A percentile compares a stretch with the other conserved stretches of the same genome.
Evolutionary conservation across 2,329 filamentous ascomycete genomes (phyloP).

Genomic region (Aspergillus ruber): DNA sequence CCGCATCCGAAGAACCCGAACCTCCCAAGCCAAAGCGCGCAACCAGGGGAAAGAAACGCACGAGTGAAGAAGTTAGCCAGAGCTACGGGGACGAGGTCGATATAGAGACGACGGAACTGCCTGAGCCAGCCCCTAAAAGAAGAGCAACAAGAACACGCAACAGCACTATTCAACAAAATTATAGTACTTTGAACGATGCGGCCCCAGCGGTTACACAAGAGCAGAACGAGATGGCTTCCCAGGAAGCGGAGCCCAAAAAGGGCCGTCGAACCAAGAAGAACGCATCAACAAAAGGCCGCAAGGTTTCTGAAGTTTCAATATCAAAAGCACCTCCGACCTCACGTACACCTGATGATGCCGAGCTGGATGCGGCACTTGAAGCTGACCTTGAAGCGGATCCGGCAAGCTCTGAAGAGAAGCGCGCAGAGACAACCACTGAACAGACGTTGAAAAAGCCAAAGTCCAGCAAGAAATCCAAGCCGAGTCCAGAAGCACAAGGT

Average conservation of each 20-base stretch:
- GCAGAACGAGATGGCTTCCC: conserved; percentile 13
- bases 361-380: conserved; percentile 60
- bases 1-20: conserved; percentile 22
- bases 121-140: conserved; percentile 51
- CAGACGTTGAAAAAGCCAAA: conserved; percentile 23
- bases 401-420: conserved; percentile 44
- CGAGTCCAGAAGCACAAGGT: conserved; percentile 5
- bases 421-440: conserved; percentile 8
- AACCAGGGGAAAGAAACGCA: conserved; percentile 54
- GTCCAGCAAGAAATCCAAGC: conserved; percentile 24
- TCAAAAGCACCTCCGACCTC: conserved; percentile 44
- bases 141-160: conserved; percentile 48
- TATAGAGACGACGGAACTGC: conserved; percentile 14
- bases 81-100: conserved; percentile 15
- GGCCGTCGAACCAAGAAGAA: conserved; percentile 36
- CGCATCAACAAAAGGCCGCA: conserved; percentile 40
- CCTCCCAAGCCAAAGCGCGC: conserved; percentile 30
- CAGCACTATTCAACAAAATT: conserved; percentile 41
- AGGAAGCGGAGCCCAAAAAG: conserved; percentile 39
- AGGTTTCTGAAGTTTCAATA: conserved; percentile 44
- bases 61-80: conserved; percentile 50
- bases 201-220: conserved; percentile 25
- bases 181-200: conserved; percentile 29
- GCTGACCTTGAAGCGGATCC: conserved; percentile 56
- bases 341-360: conserved; percentile 53